Base-by-base conservation (phyloP, 1,284 basidiomycete genomes). In the Ceratobasidium sp. region DNA sequence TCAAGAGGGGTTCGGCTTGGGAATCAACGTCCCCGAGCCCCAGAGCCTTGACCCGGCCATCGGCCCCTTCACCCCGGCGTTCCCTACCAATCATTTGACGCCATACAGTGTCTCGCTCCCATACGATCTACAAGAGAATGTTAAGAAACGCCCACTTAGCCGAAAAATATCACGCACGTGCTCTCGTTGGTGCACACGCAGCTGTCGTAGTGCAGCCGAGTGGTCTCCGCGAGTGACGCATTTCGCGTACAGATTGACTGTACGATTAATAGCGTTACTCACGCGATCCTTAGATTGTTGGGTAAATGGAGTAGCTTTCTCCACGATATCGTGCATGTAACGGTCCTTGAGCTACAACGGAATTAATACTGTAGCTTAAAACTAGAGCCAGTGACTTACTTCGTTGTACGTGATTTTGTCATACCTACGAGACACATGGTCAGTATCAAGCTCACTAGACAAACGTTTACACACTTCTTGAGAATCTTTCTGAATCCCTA, bases 91-190 rank as follows among this genome's bases (percentile, higher is more conserved):
- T 95, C 96, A 99, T 98, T 78, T 96, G 92, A 29, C 95, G 84
- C 96, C 96, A 99, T 3, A 99, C 91, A 0, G 93, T 96, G 75
- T 96, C 93, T 52, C 93, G 86, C 75, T 96, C 93, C 91, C 93
- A 95, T 1, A 93, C 94, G 70, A 95, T 90, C 72, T 81, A 56
- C 33, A 23, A 30, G 25, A 30, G 1, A 5, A 21, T 9, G 29
- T 59, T 19, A 50, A 9, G 29, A 44, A n/a, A 49, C 33, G 5
- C 29, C 2, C 21, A n/a, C 14, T 16, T 46, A n/a, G 11, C 14
- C 23, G 19, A 11, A 29, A 39, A 52, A 36, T 16, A 6, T 21
- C 4, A 46, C 50, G 29, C 41, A 75, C 78, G 75, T 93, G 89
- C 80, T 99, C 96, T 30, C 95, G 87, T 68, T 98, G 87, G 77